phyloP scores from a whole-genome alignment of 2,329 filamentous ascomycete genomes.

The Plectosphaerella sp. region DNA sequence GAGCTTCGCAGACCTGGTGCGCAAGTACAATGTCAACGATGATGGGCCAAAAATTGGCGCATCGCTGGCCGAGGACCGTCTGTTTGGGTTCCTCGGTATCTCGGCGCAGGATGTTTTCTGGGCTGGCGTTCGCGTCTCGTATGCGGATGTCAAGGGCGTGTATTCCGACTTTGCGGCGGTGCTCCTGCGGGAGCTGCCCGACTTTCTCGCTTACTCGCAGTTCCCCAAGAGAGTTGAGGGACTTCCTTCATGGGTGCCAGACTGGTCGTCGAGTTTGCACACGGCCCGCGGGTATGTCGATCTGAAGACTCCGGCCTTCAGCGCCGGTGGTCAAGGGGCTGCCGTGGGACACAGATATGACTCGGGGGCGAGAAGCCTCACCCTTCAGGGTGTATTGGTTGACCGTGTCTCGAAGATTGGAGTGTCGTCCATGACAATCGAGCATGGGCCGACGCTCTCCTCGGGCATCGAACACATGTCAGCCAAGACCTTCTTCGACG shows the following conservation, averaged over 20 bases:
- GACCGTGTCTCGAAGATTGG: too few relatives aligned
- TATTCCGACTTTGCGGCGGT: constrained; percentile 17
- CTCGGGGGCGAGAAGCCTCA: too few relatives aligned
- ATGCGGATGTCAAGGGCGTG: constrained; percentile 4
- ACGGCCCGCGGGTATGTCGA: too few relatives aligned
- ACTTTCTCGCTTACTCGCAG: constrained; percentile 24
- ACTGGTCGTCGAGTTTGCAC: constrained; percentile 17
- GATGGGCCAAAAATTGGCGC: constrained; percentile 17
- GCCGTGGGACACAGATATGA: too few relatives aligned
- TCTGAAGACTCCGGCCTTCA: too few relatives aligned
- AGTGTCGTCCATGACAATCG: too few relatives aligned
- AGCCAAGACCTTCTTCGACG: too few relatives aligned
- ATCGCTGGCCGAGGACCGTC: constrained; percentile 21
- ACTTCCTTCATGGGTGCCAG: constrained; percentile 28
- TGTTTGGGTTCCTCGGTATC: constrained; percentile 26
- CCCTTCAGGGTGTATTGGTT: too few relatives aligned
- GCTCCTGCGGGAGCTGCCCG: constrained; percentile 16
- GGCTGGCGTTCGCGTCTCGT: constrained; percentile 7
- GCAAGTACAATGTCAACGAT: constrained; percentile 24
- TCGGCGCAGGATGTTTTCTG: constrained; percentile 14
- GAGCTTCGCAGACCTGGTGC: constrained; percentile 13
- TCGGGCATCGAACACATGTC: too few relatives aligned
- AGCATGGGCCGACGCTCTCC: too few relatives aligned
- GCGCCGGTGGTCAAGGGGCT: too few relatives aligned
- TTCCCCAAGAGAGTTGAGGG: constrained; percentile 13